Evolutionary conservation across 129 eudicot species (phyloP), one percentile per base, ranked within the genome.

Genomic region (Calendula officinalis): DNA sequence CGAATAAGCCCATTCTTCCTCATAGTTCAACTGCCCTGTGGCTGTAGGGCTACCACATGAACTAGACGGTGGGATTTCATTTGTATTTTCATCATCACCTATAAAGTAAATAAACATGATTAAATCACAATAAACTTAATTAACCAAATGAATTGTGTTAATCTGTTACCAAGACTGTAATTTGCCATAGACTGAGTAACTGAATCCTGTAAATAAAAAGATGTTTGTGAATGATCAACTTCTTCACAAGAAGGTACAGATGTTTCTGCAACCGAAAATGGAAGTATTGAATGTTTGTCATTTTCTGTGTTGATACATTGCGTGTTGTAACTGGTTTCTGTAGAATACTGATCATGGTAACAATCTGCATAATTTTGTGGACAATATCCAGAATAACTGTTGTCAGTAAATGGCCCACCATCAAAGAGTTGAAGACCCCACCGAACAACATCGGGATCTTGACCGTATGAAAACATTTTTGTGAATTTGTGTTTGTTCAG

Each of bases 351-450:
- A 51, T 79, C 82, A 16, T 83, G 78, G 68, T 80, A 89, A 70
- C 70, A 82, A 50, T 77, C 86, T 41, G 77, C 62, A 48, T 72
- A 76, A 65, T 64, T 70, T 68, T 78, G 88, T 47, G 82, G 51
- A 35, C 66, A 50, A 43, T 70, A 69, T 42, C 84, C 76, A 35
- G 71, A 81, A 75, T 86, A 89, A 42, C 76, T 79, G 40, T 60
- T 72, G 73, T 81, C 83, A 56, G 80, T 60, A 42, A 69, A 77
- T 5, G 88, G 86, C 62, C 86, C 84, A 17, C 90, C 82, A 51
- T 90, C 95, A 72, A 90, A 86, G 38, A 90, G 88, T 84, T 86
- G 86, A 61, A 90, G 90, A 16, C 97, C 95, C 97, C 97, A 90
- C 73, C 83, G 86, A 63, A 90, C 78, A 64, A 86, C 82, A 69